Base-by-base conservation (phyloP, 805 yeast genomes). In the Nakazawaea anatomiae region DNA sequence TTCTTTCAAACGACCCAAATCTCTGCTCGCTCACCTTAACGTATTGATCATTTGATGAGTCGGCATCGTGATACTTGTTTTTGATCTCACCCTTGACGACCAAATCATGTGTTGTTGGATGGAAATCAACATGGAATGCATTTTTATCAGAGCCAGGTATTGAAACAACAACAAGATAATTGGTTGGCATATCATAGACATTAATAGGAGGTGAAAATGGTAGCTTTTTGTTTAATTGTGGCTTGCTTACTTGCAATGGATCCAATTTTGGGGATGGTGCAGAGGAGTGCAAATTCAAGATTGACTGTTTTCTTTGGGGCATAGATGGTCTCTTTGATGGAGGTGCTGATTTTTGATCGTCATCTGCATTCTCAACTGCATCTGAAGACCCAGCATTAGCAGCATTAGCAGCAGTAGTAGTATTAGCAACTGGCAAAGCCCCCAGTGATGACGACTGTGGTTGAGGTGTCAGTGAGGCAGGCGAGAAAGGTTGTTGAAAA, bases 171-270 rank as follows among this genome's bases (percentile, higher is more conserved):
- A 80, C 72, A 12, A 71, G 59, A 55, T 80, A 82, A 14, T 67
- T 63, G 14, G 69, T 69, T 1, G 70, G 69, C 46, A 70, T 66
- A 53, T 81, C 82, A 56, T 80, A 80, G n/a, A 80, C 74, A 55
- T 81, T 82, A 3, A 80, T 66, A 50, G 78, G 76, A 28, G 87
- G 86, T 9, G 84, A 76, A 54, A 78, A 79, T 55, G 83, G 83
- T 44, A 74, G 53, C 18, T 67, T 63, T 30, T 68, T 52, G 39
- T 69, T 66, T 9, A 65, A 54, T 54, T 73, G 74, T 6, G 78
- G 79, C 46, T 73, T 72, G 5, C 79, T 74, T 2, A 74, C 70
- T 57, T 74, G 74, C 30, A 75, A 56, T 7, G 76, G 72, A 47
- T 69, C 75, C 39, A 71, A 65, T 8, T 61, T 53, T 6, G 71